Evolutionary conservation across 2,329 filamentous ascomycete species (phyloP).

Genomic region (Juglanconis juglandina): DNA sequence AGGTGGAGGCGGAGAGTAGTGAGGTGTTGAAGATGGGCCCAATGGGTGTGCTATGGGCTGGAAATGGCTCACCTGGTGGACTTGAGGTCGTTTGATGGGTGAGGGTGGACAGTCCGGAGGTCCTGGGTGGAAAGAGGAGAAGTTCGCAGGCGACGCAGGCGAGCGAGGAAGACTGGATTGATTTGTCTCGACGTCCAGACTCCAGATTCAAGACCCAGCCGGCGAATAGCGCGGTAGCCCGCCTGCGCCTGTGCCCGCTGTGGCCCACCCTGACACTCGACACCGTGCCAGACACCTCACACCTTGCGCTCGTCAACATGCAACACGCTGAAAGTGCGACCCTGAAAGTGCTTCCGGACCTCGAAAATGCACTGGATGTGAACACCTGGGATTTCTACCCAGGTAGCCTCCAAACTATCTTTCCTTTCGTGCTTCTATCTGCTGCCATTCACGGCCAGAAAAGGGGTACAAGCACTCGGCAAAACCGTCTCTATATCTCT

Average conservation of each 20-base stretch:
- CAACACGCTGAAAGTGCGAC: neutral
- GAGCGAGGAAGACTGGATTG: constrained; percentile 19
- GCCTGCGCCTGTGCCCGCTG: constrained; percentile 16
- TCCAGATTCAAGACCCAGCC: neutral
- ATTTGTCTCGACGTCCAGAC: constrained; percentile 21
- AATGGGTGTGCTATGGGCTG: constrained; percentile 10
- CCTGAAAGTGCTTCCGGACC: neutral
- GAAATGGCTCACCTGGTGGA: constrained; percentile 25
- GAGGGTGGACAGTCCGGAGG: constrained; percentile 27
- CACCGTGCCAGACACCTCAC: constrained; percentile 5
- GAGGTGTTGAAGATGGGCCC: constrained; percentile 2
- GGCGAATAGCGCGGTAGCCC: constrained; percentile 22
- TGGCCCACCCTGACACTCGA: constrained; percentile 17
- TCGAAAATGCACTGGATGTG: neutral
- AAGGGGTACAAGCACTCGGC: neutral
- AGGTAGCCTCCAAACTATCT: neutral
- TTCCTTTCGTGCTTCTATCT: neutral
- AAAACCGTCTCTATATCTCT: neutral
- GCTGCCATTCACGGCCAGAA: neutral
- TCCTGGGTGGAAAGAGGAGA: constrained; percentile 30
- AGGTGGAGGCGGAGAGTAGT: constrained; percentile 7
- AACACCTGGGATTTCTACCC: neutral
- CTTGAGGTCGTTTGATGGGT: constrained; percentile 26
- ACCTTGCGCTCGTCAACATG: neutral
- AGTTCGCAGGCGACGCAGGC: constrained; percentile 22